Evolutionary conservation across 2,329 filamentous ascomycete species (phyloP), one percentile per base, ranked within the genome.

Genomic region (Penicillium fuscoglaucum): DNA sequence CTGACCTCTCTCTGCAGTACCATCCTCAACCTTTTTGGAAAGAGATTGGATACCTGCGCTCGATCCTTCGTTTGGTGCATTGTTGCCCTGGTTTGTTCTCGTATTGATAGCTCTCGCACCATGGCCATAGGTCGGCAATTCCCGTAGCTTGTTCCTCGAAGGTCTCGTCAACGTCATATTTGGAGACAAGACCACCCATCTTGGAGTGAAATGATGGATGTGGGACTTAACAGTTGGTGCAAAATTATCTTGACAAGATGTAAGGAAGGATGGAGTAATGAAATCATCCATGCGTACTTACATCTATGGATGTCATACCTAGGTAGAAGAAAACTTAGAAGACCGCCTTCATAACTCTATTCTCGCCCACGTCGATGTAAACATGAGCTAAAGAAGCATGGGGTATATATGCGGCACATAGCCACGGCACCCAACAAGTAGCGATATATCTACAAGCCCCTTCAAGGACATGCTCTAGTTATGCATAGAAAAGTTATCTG

Each of bases 111-210:
- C 19, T n/a, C 1, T 12, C 15, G 6, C 15, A 26, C 8, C 46
- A 35, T 8, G 19, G 7, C 21, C 6, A 8, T 3, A 48, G 13
- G 8, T 12, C 0, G 2, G 2, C 1, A 6, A 48, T 6, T 31
- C 0, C 29, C 29, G 10, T 31, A 17, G 0, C 12, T 47, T 21
- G 44, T 3, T 1, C 3, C 3, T 31, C 1, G 1, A 31, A 1
- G 2, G 2, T 1, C 5, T 1, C 1, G 7, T 46, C 44, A 13
- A 19, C 1, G 12, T 31, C 26, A 31, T 10, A 45, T 45, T 6
- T 6, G 9, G 29, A 48, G 8, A 17, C 17, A 1, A 1, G 0
- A 4, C 7, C 8, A n/a, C 46, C 46, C 31, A 37, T 37, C 1
- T 37, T 48, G 29, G 4, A 10, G 19, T 33, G 13, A 24, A 24